These are phyloP conservation scores for Posidonia australis DNA, from an alignment of 106 monocot genomes.

Conservation along the genomic window DNA sequence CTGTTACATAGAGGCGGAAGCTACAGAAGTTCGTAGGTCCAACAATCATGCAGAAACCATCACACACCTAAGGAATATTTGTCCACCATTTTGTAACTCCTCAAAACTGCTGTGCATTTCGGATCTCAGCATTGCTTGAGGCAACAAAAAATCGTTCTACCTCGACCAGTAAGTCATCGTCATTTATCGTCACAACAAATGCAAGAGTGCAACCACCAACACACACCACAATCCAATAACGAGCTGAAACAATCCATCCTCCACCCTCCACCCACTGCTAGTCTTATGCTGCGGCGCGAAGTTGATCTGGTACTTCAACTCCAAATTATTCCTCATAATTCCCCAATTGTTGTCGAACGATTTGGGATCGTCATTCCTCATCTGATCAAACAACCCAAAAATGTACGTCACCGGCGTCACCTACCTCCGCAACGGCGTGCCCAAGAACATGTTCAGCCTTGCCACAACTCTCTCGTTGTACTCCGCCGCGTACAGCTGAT, in stretches of 20 bases:
- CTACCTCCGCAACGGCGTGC: conserved; percentile 8
- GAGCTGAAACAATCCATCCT: neutral
- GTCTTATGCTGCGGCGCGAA: neutral
- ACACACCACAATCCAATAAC: neutral
- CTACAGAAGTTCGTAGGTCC: too few relatives aligned
- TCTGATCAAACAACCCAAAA: conserved; percentile 7
- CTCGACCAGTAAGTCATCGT: too few relatives aligned
- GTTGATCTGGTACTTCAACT: conserved; percentile 6
- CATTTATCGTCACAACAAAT: too few relatives aligned
- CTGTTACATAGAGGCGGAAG: too few relatives aligned
- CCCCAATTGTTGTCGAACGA: conserved; percentile 2
- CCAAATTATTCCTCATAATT: neutral
- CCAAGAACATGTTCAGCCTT: conserved; percentile 1
- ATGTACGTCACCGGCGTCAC: conserved; percentile 13
- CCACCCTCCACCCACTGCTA: neutral
- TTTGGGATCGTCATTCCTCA: neutral
- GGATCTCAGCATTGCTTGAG: too few relatives aligned
- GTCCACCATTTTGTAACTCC: too few relatives aligned
- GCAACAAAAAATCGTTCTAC: too few relatives aligned
- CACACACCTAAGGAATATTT: too few relatives aligned
- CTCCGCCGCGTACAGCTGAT: conserved; percentile 7
- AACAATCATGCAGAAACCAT: too few relatives aligned
- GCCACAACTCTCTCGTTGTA: conserved; percentile 13
- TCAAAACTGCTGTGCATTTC: too few relatives aligned
- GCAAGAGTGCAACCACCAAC: neutral